Conservation (phyloP, 73 alveolate genomes). For the Breviolum minutum region DNA sequence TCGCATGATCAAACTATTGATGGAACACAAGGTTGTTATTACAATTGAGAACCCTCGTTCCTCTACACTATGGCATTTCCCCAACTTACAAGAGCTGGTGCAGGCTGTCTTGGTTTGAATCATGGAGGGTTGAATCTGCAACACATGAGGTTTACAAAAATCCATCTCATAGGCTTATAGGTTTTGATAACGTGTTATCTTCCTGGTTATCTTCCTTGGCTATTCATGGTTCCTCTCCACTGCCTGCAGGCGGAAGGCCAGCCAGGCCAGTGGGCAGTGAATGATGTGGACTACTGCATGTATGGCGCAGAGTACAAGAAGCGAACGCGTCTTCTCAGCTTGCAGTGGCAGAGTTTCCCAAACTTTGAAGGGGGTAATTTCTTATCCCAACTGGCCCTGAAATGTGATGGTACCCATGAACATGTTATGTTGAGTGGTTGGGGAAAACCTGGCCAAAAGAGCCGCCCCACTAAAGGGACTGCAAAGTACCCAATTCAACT, state of each 20-base stretch:
- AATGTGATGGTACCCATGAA: not conserved
- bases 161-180: not conserved
- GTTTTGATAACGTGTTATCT: not conserved
- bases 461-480: slow-evolving; percentile 10
- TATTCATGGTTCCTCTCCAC: not conserved
- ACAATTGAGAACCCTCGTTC: slow-evolving; percentile 2
- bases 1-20: not conserved
- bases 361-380: not conserved
- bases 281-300: slow-evolving; percentile 28
- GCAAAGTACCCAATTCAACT: not conserved
- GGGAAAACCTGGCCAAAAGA: slow-evolving; percentile 10
- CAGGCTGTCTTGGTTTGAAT: not conserved
- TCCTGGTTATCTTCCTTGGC: not conserved
- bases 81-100: not conserved
- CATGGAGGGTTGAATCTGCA: not conserved
- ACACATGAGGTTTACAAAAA: not conserved
- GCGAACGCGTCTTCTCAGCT: not conserved
- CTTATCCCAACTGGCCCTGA: not conserved
- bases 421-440: not conserved
- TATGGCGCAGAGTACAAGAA: not conserved
- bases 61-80: not conserved
- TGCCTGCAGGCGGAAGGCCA: not conserved
- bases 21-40: not conserved
- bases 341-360: not conserved
- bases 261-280: not conserved